These are phyloP conservation scores for Talaromyces funiculosus DNA, from an alignment of 2,329 filamentous ascomycete genomes.

Conservation along the genomic window DNA sequence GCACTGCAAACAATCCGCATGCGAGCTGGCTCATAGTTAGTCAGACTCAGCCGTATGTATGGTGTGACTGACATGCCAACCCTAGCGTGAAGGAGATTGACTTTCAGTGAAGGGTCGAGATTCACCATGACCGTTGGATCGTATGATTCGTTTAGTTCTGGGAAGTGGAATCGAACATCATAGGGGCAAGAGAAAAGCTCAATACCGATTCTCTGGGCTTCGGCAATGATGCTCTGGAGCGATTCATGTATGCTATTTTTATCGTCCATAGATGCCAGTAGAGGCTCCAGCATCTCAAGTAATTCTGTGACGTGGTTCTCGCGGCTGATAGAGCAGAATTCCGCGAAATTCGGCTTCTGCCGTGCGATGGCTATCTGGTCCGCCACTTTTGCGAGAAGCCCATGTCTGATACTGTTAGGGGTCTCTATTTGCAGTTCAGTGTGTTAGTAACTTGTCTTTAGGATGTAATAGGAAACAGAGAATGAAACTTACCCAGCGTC, in stretches of 20 bases:
- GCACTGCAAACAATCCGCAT: not conserved
- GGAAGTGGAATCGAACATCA: slow-evolving; percentile 24
- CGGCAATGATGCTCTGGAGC: slow-evolving; percentile 21
- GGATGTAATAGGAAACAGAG: not conserved
- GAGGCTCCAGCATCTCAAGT: slow-evolving; percentile 20
- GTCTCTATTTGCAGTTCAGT: slow-evolving; percentile 15
- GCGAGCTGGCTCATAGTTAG: not conserved
- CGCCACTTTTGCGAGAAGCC: slow-evolving; percentile 18
- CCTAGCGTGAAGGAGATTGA: not conserved
- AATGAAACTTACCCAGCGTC: slow-evolving; percentile 18
- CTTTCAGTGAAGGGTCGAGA: slow-evolving; percentile 14
- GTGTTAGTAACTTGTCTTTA: not conserved
- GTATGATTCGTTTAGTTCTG: slow-evolving; percentile 20
- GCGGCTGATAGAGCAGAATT: slow-evolving; percentile 20
- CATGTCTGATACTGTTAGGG: slow-evolving; percentile 17
- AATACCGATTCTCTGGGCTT: slow-evolving; percentile 24
- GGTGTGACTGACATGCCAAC: slow-evolving; percentile 10
- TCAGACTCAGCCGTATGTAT: slow-evolving; percentile 2
- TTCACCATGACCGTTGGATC: slow-evolving; percentile 24
- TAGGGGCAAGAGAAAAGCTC: slow-evolving; percentile 24
- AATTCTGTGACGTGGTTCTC: slow-evolving; percentile 18
- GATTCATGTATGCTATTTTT: slow-evolving; percentile 18
- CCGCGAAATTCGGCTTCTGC: slow-evolving; percentile 20
- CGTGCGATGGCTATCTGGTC: slow-evolving; percentile 19
- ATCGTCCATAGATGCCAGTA: slow-evolving; percentile 16